These are phyloP conservation scores for Fusarium heterosporum DNA, from an alignment of 2,329 filamentous ascomycete species.

Conservation along the genomic window DNA sequence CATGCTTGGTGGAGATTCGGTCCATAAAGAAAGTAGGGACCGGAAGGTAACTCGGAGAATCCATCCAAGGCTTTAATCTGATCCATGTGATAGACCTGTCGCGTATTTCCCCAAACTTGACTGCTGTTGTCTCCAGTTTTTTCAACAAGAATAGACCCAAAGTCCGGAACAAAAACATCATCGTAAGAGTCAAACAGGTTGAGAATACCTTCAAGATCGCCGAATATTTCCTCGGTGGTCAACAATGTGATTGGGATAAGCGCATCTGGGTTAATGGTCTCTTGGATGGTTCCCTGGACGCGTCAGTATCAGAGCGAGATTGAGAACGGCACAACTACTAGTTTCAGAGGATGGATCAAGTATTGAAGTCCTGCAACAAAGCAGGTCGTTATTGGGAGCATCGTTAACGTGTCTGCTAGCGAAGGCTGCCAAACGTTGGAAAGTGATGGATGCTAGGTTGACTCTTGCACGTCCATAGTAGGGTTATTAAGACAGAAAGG, in stretches of 20 bases:
- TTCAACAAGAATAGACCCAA: constrained; percentile 55
- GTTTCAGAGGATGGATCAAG: constrained; percentile 54
- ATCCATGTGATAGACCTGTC: constrained; percentile 41
- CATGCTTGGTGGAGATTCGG: constrained; percentile 57
- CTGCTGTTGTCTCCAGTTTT: constrained; percentile 47
- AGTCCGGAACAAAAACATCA: constrained; percentile 56
- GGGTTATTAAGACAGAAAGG: no score
- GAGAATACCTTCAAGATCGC: constrained; percentile 52
- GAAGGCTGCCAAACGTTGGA: constrained; percentile 1
- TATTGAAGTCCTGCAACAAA: constrained; percentile 55
- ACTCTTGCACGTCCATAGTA: constrained; percentile 7
- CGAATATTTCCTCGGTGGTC: constrained; percentile 53
- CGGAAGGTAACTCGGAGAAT: constrained; percentile 51
- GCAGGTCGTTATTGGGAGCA: constrained; percentile 53
- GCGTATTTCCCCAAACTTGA: background rate
- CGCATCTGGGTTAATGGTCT: constrained; percentile 56
- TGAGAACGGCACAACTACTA: constrained; percentile 42
- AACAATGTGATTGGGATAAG: constrained; percentile 57
- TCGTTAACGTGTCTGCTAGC: constrained; percentile 15
- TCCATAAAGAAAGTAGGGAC: constrained; percentile 57
- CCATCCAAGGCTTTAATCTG: constrained; percentile 28
- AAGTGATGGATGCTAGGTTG: constrained; percentile 11
- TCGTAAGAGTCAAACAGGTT: constrained; percentile 51
- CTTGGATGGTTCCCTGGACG: constrained; percentile 55
- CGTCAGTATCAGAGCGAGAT: background rate